Base-by-base conservation (phyloP, 2,329 filamentous ascomycete species). In the Fusarium miscanthi region DNA sequence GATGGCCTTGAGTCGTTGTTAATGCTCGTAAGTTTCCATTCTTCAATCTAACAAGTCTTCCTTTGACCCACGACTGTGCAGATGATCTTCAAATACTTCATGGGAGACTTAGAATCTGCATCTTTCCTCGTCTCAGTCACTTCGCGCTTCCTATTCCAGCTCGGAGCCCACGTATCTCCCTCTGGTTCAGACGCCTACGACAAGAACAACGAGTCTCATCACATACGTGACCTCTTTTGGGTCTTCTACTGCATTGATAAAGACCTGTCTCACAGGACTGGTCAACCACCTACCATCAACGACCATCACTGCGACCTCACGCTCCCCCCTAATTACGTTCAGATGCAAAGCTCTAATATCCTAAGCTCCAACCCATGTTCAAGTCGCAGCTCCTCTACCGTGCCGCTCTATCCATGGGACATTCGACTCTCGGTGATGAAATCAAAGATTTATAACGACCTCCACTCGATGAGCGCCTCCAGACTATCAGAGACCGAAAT, bases 171-270 rank as follows among this genome's bases (percentile, higher is more conserved):
- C 8, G 21, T 42, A 0, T 3, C 25, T 8, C 21, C 45, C 7
- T 19, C 37, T 8, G 4, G 3, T 2, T 5, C 17, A 0, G 14
- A 5, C 0, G 4, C 3, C 1, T 66, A 66, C 8, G 5, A 66
- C 0, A 66, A 52, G 4, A 12, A 17, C 4, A 2, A 5, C 21
- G 13, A 52, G 3, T 1, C 8, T 21, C 19, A 66, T 13, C 63
- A 66, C 10, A 25, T 33, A 4, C 61, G 52, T 3, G 63, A 66
- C 9, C 21, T 66, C 0, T 72, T 72, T 17, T 72, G 69, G 69
- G 9, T 68, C 6, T 72, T 67, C 30, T 72, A 72, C 6, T 54
- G 61, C 19, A 38, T 64, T 1, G 69, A 72, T 3, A 71, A 72
- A 41, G 67, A 72, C 23, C 23, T 71, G 0, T 21, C 59, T 1